Conservation (phyloP, 75 land plant species). For the Sequoia sempervirens region DNA sequence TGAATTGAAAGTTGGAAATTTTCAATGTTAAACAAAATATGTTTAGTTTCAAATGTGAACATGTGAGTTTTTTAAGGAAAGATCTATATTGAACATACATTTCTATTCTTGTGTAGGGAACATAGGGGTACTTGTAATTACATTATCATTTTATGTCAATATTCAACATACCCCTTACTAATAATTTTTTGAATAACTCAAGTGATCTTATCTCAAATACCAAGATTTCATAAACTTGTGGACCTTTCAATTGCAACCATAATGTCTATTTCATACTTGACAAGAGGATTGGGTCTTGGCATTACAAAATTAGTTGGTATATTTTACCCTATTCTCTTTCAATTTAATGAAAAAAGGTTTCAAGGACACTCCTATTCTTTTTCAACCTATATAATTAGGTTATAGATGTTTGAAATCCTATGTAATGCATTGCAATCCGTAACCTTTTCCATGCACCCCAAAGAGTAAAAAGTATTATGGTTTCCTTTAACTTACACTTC, state of each 20-base stretch:
- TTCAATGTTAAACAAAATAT: no score
- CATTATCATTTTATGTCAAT: conserved; percentile 48
- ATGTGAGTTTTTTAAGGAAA: no score
- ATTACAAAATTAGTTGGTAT: conserved; percentile 53
- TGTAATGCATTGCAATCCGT: background rate
- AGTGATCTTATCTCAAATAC: conserved; percentile 69
- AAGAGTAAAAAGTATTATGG: background rate
- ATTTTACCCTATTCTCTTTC: background rate
- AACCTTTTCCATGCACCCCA: background rate
- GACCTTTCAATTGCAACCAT: conserved; percentile 79
- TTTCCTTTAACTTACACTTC: background rate
- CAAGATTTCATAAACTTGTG: conserved; percentile 59
- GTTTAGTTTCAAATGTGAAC: no score
- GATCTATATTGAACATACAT: no score
- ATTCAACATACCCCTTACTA: conserved; percentile 45
- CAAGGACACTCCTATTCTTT: background rate
- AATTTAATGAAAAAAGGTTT: background rate
- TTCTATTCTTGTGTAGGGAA: no score
- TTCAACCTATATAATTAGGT: background rate
- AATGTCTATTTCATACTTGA: conserved; percentile 81
- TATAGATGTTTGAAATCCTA: background rate
- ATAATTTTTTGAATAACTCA: conserved; percentile 65
- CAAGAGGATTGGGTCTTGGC: conserved; percentile 71
- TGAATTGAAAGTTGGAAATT: no score
- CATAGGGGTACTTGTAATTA: no score